These are phyloP conservation scores for Helotiales sp. DNA, from an alignment of 2,329 filamentous ascomycete species.

Conservation along the genomic window DNA sequence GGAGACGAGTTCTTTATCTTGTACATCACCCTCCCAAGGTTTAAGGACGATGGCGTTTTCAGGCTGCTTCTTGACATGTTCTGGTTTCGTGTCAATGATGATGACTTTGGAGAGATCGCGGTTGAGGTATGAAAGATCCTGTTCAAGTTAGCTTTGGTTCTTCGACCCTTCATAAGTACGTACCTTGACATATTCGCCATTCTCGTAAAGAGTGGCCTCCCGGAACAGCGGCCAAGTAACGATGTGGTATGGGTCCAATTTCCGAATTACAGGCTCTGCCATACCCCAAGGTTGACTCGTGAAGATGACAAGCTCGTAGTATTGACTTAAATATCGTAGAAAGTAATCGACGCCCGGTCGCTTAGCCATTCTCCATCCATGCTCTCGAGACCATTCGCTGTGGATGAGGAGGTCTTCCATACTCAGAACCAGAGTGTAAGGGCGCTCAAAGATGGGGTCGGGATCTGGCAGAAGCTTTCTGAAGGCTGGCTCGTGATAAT, in stretches of 20 bases:
- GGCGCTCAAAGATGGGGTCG: slow-evolving; percentile 76
- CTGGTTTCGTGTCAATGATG: slow-evolving; percentile 82
- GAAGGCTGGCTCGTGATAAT: slow-evolving; percentile 96
- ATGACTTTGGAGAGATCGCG: slow-evolving; percentile 94
- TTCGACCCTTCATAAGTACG: slow-evolving; percentile 22
- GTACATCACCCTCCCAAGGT: slow-evolving; percentile 82
- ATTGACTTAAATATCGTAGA: slow-evolving; percentile 91
- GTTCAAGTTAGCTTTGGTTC: slow-evolving; percentile 25
- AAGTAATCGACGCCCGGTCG: slow-evolving; percentile 96
- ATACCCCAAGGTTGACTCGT: slow-evolving; percentile 83
- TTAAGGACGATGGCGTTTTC: slow-evolving; percentile 92
- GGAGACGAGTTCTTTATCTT: slow-evolving; percentile 82
- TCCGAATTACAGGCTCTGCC: slow-evolving; percentile 85
- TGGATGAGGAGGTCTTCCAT: slow-evolving; percentile 93
- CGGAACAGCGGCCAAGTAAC: slow-evolving; percentile 94
- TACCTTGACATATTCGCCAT: slow-evolving; percentile 95
- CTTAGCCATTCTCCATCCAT: slow-evolving; percentile 95
- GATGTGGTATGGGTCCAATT: slow-evolving; percentile 92
- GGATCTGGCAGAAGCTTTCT: slow-evolving; percentile 85
- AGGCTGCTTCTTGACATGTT: slow-evolving; percentile 86
- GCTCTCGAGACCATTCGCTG: slow-evolving; percentile 90
- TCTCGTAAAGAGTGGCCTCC: slow-evolving; percentile 95
- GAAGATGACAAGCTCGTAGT: slow-evolving; percentile 97
- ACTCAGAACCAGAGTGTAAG: slow-evolving; percentile 90
- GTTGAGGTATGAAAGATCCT: slow-evolving; percentile 98